These are phyloP conservation scores for Aspergillus funiculosus DNA, from an alignment of 495 filamentous ascomycete genomes.

Conservation along the genomic window DNA sequence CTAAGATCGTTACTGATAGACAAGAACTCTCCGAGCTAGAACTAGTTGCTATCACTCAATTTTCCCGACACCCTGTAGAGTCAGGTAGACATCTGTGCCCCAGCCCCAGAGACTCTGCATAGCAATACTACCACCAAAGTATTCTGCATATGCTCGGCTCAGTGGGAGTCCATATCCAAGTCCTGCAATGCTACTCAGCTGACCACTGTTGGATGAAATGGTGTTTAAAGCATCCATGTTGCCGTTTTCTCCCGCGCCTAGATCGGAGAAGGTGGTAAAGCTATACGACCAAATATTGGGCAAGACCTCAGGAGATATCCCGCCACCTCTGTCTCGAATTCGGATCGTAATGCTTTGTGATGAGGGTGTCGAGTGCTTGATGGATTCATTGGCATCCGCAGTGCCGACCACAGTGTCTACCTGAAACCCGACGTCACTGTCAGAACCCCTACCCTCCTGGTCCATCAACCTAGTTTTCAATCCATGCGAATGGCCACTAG, in stretches of 20 bases:
- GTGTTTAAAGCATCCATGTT: constrained; percentile 63
- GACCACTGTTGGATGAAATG: constrained; percentile 61
- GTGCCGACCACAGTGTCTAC: constrained; percentile 28
- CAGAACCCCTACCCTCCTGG: constrained; percentile 18
- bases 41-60: constrained; percentile 27
- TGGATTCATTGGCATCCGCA: constrained; percentile 32
- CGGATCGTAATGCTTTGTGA: constrained; percentile 89
- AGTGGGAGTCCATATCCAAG: constrained; percentile 90
- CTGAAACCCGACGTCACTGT: constrained; percentile 29
- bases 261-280: constrained; percentile 87
- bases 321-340: constrained; percentile 91
- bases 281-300: constrained; percentile 92
- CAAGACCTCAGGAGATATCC: constrained; percentile 74
- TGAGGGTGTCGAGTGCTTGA: constrained; percentile 41
- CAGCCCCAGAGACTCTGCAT: constrained; percentile 94
- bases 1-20: no score
- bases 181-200: constrained; percentile 75
- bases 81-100: constrained; percentile 81
- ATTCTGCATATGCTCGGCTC: constrained; percentile 92
- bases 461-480: not conserved
- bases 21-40: no score
- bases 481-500: constrained; percentile 19
- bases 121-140: constrained; percentile 93
- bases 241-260: constrained; percentile 41
- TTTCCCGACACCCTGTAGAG: constrained; percentile 77